A percentile compares a stretch with the other conserved stretches of the same genome.
Evolutionary conservation across 169 alveolate species (phyloP).

Genomic region (Nephromyces sp.): DNA sequence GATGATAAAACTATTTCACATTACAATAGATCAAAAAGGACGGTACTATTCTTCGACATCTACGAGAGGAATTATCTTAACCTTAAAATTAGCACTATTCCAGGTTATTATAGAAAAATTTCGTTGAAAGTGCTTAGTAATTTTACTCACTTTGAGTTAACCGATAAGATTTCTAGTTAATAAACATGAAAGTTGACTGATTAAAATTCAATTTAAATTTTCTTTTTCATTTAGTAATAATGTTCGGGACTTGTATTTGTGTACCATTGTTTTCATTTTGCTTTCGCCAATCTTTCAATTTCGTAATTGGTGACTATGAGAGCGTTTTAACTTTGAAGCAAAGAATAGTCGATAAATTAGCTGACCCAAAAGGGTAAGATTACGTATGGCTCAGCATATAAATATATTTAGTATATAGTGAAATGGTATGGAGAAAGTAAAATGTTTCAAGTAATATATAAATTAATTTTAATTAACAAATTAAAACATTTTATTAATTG

Average conservation of each 20-base stretch:
- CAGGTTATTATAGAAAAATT: not conserved
- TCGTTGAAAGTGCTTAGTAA: too few species aligned
- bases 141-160: too few species aligned
- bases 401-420: not conserved
- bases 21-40: not conserved
- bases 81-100: not conserved
- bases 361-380: not conserved
- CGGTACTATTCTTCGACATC: not conserved
- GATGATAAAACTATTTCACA: not conserved
- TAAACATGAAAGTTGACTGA: too few species aligned
- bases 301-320: not conserved
- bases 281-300: not conserved
- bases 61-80: not conserved
- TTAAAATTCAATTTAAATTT: too few species aligned
- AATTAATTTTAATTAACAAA: too few species aligned
- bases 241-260: not conserved
- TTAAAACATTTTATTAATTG: too few species aligned
- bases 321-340: not conserved
- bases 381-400: not conserved
- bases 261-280: not conserved
- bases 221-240: too few species aligned
- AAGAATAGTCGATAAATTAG: not conserved
- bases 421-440: too few species aligned
- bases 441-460: too few species aligned
- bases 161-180: too few species aligned